Percentiles rank a stretch among this genome's conserved stretches.
Conservation (phyloP, 768 basidiomycete species). For the Pleurotus giganteus region DNA sequence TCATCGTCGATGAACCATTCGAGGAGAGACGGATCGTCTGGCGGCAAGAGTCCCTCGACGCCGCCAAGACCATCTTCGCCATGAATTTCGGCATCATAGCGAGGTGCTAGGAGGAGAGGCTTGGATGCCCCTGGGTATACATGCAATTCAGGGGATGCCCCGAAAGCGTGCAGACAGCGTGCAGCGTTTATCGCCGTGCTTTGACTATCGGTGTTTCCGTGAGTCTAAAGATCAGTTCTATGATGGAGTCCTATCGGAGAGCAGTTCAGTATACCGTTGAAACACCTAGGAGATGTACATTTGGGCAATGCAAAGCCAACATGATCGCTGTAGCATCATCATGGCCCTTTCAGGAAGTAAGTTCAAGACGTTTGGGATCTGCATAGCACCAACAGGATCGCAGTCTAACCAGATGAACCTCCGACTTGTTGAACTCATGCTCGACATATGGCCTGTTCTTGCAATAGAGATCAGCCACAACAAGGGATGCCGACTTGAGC, state of each 20-base stretch:
- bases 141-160: constrained; percentile 51
- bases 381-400: constrained; percentile 51
- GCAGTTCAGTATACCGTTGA: constrained; percentile 59
- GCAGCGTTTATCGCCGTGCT: constrained; percentile 73
- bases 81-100: constrained; percentile 77
- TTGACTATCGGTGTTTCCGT: constrained; percentile 71
- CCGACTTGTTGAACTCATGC: too few relatives aligned
- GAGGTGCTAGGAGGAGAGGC: constrained; percentile 62
- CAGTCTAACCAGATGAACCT: constrained; percentile 56
- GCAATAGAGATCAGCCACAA: too few relatives aligned
- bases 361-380: background rate
- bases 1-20: constrained; percentile 44
- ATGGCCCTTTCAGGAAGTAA: constrained; percentile 59
- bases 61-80: constrained; percentile 83
- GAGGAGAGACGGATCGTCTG: constrained; percentile 46
- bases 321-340: constrained; percentile 88
- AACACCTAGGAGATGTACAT: constrained; percentile 74
- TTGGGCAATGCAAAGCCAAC: constrained; percentile 63
- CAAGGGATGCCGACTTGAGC: background rate
- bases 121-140: constrained; percentile 70
- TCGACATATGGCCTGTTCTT: too few relatives aligned
- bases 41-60: constrained; percentile 68
- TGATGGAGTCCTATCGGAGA: background rate
- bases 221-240: constrained; percentile 46
- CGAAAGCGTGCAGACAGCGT: constrained; percentile 73